These are phyloP conservation scores for Monosporascus sp. DNA, from an alignment of 2,329 filamentous ascomycete genomes.

Conservation along the genomic window DNA sequence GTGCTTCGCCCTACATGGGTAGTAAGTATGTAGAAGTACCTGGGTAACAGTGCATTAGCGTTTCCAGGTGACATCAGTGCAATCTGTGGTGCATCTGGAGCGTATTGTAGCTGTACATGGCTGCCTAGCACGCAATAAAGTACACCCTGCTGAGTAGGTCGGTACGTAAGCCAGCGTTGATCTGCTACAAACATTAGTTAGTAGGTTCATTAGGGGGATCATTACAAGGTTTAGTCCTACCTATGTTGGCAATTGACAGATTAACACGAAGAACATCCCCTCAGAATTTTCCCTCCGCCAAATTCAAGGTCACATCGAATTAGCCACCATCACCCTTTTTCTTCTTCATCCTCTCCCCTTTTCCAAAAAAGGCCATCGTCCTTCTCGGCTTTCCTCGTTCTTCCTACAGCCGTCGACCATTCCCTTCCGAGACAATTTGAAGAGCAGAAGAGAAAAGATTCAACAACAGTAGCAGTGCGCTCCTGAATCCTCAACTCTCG, in stretches of 20 bases:
- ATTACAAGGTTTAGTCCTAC: too few relatives aligned
- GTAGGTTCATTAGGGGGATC: too few relatives aligned
- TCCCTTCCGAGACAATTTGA: not conserved
- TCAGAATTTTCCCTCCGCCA: not conserved
- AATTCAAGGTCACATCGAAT: not conserved
- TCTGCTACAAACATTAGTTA: too few relatives aligned
- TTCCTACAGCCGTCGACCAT: not conserved
- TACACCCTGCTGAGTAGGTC: too few relatives aligned
- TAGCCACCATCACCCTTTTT: not conserved
- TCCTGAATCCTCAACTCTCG: constrained; percentile 1
- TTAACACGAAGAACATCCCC: not conserved
- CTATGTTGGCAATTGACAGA: not conserved
- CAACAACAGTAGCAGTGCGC: constrained; percentile 3
- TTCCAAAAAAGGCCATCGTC: not conserved
- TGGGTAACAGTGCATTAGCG: too few relatives aligned
- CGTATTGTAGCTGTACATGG: too few relatives aligned
- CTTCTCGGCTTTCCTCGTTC: not conserved
- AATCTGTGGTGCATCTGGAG: too few relatives aligned
- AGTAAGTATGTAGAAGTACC: too few relatives aligned
- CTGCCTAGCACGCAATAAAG: too few relatives aligned
- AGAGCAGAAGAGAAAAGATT: constrained; percentile 7
- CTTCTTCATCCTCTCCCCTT: constrained; percentile 1
- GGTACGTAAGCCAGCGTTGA: too few relatives aligned
- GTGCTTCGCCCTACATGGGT: too few relatives aligned
- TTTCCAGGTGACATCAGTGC: too few relatives aligned